Base-by-base conservation (phyloP, 2,329 filamentous ascomycete species). In the Alternaria dauci region DNA sequence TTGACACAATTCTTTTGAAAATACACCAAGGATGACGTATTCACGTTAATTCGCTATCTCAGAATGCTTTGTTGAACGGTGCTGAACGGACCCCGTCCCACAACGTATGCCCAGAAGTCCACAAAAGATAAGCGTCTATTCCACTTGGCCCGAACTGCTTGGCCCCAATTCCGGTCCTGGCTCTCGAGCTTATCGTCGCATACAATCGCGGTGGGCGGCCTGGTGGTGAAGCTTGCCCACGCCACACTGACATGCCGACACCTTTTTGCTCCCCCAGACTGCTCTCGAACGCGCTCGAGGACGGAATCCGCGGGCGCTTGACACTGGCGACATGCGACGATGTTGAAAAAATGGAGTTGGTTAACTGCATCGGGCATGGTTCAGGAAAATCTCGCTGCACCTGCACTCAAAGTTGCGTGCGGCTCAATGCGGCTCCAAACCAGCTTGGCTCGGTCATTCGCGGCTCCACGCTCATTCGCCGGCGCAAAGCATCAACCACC, bases 41-140 rank as follows among this genome's bases (percentile, higher is more conserved):
- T 26, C 18, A 4, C 18, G 9, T 47, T 47, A 23, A 34, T 47
- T 58, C 34, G 41, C 55, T 47, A 53, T 53, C 55, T 53, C 18
- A 23, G 18, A 30, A 53, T 8, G 48, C 55, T 26, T 53, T 58
- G 48, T 53, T 53, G 55, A 58, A 42, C 36, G 26, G 36, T 32
- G 25, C 36, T 56, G 11, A 56, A 52, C 42, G 50, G 55, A 54
- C 50, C 50, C 41, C 32, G 41, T 58, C 42, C 55, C 50, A 58
- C 55, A 58, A 28, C 34, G 34, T 34, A 39, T 23, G 55, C 26
- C 50, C 41, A 47, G 50, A 54, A 54, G 41, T 47, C 55, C 55
- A 58, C 55, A 58, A 58, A 54, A 58, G 55, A 58, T 58, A 58
- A 58, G 55, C 55, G 55, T 58, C 55, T 54, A 47, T 47, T 41